phyloP scores from a whole-genome alignment of 2,329 filamentous ascomycete species.

The Claviceps fusiformis region DNA sequence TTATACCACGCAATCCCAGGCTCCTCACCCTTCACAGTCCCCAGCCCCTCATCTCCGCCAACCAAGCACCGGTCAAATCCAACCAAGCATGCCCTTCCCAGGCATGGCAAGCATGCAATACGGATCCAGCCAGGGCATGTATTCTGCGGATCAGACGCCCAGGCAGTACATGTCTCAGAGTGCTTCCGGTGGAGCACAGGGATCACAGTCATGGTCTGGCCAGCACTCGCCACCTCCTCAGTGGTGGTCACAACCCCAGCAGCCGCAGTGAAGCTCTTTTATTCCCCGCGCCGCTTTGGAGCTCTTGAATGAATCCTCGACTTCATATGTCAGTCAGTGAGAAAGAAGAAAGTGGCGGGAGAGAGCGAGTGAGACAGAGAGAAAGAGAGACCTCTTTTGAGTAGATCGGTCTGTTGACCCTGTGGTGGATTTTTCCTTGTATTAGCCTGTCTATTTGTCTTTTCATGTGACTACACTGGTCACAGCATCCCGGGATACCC shows the following conservation, averaged over 20 bases:
- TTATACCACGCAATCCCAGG: slow-evolving; percentile 40
- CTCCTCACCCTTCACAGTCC: slow-evolving; percentile 37
- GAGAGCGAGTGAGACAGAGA: too few species aligned
- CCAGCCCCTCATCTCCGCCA: slow-evolving; percentile 49
- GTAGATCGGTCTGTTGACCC: background rate
- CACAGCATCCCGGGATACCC: slow-evolving; percentile 22
- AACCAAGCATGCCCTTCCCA: slow-evolving; percentile 47
- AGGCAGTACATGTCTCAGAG: slow-evolving; percentile 56
- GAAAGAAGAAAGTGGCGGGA: too few species aligned
- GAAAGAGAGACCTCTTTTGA: background rate
- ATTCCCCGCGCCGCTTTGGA: background rate
- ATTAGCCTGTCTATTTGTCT: slow-evolving; percentile 10
- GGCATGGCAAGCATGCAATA: slow-evolving; percentile 49
- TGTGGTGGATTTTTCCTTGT: background rate
- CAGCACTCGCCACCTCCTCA: slow-evolving; percentile 50
- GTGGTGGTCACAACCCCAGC: slow-evolving; percentile 41
- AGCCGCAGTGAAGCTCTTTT: slow-evolving; percentile 21
- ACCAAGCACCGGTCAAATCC: slow-evolving; percentile 40
- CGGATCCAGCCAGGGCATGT: slow-evolving; percentile 42
- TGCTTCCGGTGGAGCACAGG: slow-evolving; percentile 34
- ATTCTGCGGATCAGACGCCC: slow-evolving; percentile 48
- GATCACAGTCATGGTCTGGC: slow-evolving; percentile 39
- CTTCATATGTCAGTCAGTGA: background rate
- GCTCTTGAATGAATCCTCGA: background rate
- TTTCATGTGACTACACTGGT: slow-evolving; percentile 13